A percentile compares a stretch with the other conserved stretches of the same genome.
These are phyloP conservation scores for Biscutella laevigata DNA, from an alignment of 441 rosid genomes.

Conservation along the genomic window DNA sequence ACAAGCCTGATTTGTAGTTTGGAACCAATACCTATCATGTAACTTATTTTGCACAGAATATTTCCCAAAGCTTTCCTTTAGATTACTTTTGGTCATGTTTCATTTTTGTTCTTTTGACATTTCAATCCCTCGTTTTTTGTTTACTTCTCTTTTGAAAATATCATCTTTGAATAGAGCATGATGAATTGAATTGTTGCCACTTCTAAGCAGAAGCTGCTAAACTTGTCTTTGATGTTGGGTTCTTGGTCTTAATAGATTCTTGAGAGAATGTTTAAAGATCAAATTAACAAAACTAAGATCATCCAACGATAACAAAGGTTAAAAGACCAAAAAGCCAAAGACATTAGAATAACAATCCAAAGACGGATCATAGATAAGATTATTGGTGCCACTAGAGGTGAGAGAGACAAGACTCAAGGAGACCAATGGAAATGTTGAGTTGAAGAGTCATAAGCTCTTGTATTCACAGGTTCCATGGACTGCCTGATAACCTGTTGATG, in stretches of 20 bases:
- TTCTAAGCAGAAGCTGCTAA: conserved; percentile 16
- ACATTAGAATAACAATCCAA: too few relatives aligned
- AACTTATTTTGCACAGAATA: conserved; percentile 27
- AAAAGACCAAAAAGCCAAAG: too few relatives aligned
- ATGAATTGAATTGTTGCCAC: conserved; percentile 14
- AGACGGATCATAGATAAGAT: too few relatives aligned
- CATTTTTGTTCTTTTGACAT: conserved; percentile 13
- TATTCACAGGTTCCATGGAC: conserved; percentile 45
- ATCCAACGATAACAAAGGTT: too few relatives aligned
- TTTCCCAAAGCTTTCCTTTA: conserved; percentile 10
- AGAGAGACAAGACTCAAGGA: conserved; percentile 28
- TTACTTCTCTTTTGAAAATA: conserved; percentile 10
- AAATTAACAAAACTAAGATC: too few relatives aligned
- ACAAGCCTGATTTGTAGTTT: conserved; percentile 25
- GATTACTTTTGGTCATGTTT: conserved; percentile 18
- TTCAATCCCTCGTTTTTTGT: conserved; percentile 19
- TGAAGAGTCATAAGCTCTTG: conserved; percentile 46
- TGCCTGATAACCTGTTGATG: conserved; percentile 48
- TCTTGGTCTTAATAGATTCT: neutral
- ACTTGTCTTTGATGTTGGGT: neutral
- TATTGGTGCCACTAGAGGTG: too few relatives aligned
- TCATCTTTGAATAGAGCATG: neutral
- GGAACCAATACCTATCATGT: conserved; percentile 22
- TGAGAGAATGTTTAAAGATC: too few relatives aligned
- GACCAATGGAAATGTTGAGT: conserved; percentile 57